Base-by-base conservation (phyloP, 2,329 filamentous ascomycete genomes). In the Didymella segeticola region DNA sequence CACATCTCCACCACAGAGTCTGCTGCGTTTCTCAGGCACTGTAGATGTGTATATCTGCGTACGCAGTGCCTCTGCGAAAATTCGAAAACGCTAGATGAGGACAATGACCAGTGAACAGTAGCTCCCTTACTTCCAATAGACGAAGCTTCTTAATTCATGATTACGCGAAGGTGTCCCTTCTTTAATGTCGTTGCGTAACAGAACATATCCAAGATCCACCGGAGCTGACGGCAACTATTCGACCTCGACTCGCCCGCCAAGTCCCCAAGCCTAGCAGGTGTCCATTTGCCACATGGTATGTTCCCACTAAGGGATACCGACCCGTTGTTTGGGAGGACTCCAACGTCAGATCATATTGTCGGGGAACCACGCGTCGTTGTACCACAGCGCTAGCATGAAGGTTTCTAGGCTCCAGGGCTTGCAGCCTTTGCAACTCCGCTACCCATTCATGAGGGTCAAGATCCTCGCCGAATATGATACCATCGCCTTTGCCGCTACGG, bases 161-260 rank as follows among this genome's bases (percentile, higher is more conserved):
- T 26, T 39, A n/a, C 25, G 36, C 36, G 36, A 39, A 39, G 36
- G 23, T 39, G 20, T 26, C 7, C 23, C 4, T 23, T 23, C 20
- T 39, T 39, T 8, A 43, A 15, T 34, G 31, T 34, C 19, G 14
- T 19, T 19, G 31, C 15, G 19, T 45, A 34, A 45, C 42, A 31
- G 42, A 45, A 45, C 42, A 45, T 23, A 45, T 45, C 42, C 42
- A 45, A 45, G 26, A 45, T 33, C 42, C 42, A 34, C 42, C 42
- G 17, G 27, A 45, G 29, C 27, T 33, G 20, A 45, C 22, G 14
- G 42, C 42, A 45, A 45, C 30, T 22, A 45, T 45, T 11, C 42
- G 42, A 33, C 17, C 30, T 25, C 14, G 26, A 31, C 42, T 34
- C 30, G 42, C 26, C 20, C 42, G 42, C 42, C 42, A 45, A 14